Conservation (phyloP, 345 rosid species). For the Ailanthus altissimus region DNA sequence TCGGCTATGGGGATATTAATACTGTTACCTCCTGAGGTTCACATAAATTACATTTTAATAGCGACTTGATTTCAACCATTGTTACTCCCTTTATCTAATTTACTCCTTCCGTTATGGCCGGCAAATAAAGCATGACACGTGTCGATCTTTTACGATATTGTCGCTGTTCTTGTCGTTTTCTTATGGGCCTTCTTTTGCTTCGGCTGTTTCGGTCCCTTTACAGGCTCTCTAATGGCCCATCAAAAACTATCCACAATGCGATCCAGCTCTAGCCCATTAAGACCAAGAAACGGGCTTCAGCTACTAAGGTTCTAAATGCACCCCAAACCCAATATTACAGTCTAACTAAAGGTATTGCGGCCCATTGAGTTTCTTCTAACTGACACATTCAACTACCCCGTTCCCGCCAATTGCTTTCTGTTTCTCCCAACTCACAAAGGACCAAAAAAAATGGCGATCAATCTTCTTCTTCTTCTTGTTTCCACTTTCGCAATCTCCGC, state of each 20-base stretch:
- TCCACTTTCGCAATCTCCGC: constrained; percentile 34
- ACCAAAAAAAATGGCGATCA: constrained; percentile 30
- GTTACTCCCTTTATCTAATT: too few relatives aligned
- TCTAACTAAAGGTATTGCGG: background rate
- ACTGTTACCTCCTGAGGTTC: too few relatives aligned
- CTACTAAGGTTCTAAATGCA: background rate
- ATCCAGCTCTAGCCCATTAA: background rate
- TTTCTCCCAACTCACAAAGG: background rate
- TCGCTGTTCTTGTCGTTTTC: background rate
- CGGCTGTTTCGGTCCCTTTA: background rate
- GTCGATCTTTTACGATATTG: background rate
- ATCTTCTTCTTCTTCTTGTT: constrained; percentile 40
- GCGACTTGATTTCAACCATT: too few relatives aligned
- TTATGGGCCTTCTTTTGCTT: background rate
- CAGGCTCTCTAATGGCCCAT: background rate
- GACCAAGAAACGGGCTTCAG: background rate
- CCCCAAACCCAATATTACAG: background rate
- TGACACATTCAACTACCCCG: background rate
- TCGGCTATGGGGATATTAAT: too few relatives aligned
- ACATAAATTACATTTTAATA: too few relatives aligned
- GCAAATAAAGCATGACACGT: constrained; percentile 3
- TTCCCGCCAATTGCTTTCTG: constrained; percentile 34
- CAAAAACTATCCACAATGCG: background rate
- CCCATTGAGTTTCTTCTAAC: too few relatives aligned
- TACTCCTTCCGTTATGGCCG: constrained; percentile 23